Evolutionary conservation across 306 rosid genomes (phyloP), one percentile per base, ranked within the genome.

Genomic region (Sicyos edulis): DNA sequence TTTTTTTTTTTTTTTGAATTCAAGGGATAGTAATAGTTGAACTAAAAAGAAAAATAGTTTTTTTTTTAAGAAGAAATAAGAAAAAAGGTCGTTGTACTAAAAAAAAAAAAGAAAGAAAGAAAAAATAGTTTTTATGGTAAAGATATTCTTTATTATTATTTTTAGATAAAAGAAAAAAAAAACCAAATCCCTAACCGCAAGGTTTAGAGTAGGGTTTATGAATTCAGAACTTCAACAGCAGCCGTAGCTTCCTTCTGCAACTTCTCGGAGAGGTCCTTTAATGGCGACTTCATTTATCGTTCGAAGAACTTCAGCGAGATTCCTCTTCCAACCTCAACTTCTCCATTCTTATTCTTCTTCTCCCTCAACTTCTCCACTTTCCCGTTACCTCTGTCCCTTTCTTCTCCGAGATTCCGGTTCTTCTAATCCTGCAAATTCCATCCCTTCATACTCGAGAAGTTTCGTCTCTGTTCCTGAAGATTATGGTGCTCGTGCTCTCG

Each of bases 241-340:
- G 19, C 60, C 12, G 20, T 55, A 55, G 22, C 24, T 54, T 17
- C 24, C 34, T 21, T 58, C 37, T 22, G 34, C 34, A 59, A 21
- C 16, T 13, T 4, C 0, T 29, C 66, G 45, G 6, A 44, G 66
- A 71, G 61, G 10, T 32, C 52, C 52, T 24, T 58, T 7, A 76
- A 86, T 83, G 90, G 85, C 82, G 20, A 58, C 77, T 24, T 73
- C 82, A 56, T 75, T 64, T 82, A 59, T 68, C 8, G 19, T 67
- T 19, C 72, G 78, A 5, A 83, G 86, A 83, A 16, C 75, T 56
- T 65, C 86, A 1, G 45, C 70, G 15, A 85, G 65, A 73, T 77
- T 59, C 64, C 73, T 89, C 77, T 58, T 71, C 54, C 83, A 81
- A 34, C 58, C 75, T 60, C 71, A 54, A 20, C 49, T 76, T 54